phyloP scores from a whole-genome alignment of 2,329 filamentous ascomycete species.

The Exserohilum turcica region DNA sequence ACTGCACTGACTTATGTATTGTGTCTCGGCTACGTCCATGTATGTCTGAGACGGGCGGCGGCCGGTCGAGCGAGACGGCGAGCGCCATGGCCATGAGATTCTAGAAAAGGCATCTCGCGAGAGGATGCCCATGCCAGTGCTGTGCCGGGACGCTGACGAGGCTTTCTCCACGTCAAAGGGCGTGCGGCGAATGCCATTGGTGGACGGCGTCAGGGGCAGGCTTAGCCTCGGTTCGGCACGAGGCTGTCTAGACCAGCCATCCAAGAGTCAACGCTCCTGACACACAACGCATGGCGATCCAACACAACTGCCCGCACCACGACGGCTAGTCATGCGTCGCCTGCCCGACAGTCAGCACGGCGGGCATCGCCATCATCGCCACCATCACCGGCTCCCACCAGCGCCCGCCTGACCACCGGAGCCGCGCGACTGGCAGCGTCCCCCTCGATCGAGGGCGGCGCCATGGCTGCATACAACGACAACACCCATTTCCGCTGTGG shows the following conservation, averaged over 20 bases:
- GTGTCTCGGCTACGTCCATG: not conserved
- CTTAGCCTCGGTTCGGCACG: constrained; percentile 34
- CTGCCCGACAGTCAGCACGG: not conserved
- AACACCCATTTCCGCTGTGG: constrained; percentile 1
- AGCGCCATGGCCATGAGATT: constrained; percentile 8
- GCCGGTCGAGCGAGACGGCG: constrained; percentile 5
- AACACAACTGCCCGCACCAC: constrained; percentile 11
- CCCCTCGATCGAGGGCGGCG: too few relatives aligned
- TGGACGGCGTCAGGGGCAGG: constrained; percentile 16
- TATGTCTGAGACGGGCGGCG: not conserved
- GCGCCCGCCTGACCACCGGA: not conserved
- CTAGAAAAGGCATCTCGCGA: constrained; percentile 2
- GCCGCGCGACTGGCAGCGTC: not conserved
- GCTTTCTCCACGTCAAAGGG: constrained; percentile 16
- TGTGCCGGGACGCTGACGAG: constrained; percentile 22
- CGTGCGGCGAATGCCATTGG: constrained; percentile 22
- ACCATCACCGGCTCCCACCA: not conserved
- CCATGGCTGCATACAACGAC: constrained; percentile 2
- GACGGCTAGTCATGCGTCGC: not conserved
- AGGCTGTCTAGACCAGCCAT: constrained; percentile 23
- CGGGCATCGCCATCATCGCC: not conserved
- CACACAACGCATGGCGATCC: constrained; percentile 17
- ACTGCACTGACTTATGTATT: too few relatives aligned
- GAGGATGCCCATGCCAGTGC: constrained; percentile 18
- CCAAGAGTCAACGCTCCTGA: constrained; percentile 24